Conservation (phyloP, 2,329 filamentous ascomycete species). For the Pseudonectria foliicola region DNA sequence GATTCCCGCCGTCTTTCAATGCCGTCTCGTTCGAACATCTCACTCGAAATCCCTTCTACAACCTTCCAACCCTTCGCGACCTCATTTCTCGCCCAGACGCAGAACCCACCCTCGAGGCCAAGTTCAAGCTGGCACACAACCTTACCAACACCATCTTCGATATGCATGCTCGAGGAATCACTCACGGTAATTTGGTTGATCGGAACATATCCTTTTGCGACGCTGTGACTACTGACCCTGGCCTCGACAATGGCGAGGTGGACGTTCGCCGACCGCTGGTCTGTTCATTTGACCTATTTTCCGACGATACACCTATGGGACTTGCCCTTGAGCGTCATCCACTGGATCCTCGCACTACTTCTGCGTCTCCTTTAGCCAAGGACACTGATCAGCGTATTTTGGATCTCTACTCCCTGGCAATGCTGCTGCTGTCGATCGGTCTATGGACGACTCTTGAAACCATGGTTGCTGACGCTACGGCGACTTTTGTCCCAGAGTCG, state of each 20-base stretch:
- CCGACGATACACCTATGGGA: conserved; percentile 19
- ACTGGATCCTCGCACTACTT: conserved; percentile 48
- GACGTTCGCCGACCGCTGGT: conserved; percentile 64
- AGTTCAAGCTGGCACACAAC: conserved; percentile 68
- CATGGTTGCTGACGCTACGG: conserved; percentile 35
- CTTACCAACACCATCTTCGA: conserved; percentile 67
- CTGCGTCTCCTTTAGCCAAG: conserved; percentile 39
- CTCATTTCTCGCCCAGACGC: conserved; percentile 45
- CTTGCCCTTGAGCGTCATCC: conserved; percentile 49
- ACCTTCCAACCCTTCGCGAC: conserved; percentile 46
- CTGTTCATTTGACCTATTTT: conserved; percentile 68
- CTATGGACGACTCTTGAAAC: conserved; percentile 63
- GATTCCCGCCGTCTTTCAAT: conserved; percentile 60
- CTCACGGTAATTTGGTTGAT: conserved; percentile 63
- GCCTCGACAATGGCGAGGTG: conserved; percentile 38
- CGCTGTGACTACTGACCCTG: conserved; percentile 33
- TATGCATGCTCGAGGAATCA: conserved; percentile 61
- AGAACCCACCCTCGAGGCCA: conserved; percentile 65
- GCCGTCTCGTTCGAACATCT: conserved; percentile 46
- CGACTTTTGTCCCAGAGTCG: conserved; percentile 51
- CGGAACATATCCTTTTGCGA: conserved; percentile 61
- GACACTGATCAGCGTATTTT: conserved; percentile 50
- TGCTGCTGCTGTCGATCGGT: conserved; percentile 67
- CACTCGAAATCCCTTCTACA: conserved; percentile 43
- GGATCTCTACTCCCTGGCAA: conserved; percentile 67